These are phyloP conservation scores for Aspergillus candidus DNA, from an alignment of 2,329 filamentous ascomycete species.

Conservation along the genomic window DNA sequence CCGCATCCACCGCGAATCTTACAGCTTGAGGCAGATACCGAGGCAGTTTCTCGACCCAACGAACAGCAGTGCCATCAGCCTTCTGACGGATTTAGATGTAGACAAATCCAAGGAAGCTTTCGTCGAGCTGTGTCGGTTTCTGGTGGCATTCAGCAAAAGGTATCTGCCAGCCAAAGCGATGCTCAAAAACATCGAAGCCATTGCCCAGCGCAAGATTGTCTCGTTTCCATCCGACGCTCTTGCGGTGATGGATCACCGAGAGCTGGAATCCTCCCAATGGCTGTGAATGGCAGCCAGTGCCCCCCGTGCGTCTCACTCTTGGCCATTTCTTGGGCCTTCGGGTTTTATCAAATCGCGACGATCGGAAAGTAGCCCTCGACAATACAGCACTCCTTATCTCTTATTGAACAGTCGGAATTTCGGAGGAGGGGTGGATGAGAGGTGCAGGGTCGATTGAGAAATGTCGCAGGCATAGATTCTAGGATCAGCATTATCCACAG, in stretches of 20 bases:
- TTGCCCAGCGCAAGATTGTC: slow-evolving; percentile 9
- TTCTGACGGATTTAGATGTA: slow-evolving; percentile 18
- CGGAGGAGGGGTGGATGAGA: no score
- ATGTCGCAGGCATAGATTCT: no score
- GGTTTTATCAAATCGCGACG: neutral
- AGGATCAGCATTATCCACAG: no score
- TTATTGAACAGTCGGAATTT: no score
- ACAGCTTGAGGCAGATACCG: slow-evolving; percentile 25
- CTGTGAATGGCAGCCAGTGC: neutral
- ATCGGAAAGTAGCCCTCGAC: neutral
- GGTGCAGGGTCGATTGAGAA: no score
- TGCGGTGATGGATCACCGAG: slow-evolving; percentile 16
- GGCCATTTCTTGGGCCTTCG: no score
- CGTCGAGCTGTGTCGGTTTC: slow-evolving; percentile 22
- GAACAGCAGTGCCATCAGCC: slow-evolving; percentile 16
- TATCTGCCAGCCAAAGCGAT: slow-evolving; percentile 18
- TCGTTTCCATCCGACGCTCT: slow-evolving; percentile 19
- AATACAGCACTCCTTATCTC: no score
- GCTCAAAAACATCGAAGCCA: slow-evolving; percentile 18
- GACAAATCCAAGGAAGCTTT: slow-evolving; percentile 21
- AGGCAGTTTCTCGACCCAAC: slow-evolving; percentile 22
- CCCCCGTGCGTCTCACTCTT: no score
- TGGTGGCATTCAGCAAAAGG: slow-evolving; percentile 20
- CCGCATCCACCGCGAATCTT: slow-evolving; percentile 21
- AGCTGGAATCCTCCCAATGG: slow-evolving; percentile 11